Conservation (phyloP, 768 basidiomycete genomes). For the Boletellus sp. region DNA sequence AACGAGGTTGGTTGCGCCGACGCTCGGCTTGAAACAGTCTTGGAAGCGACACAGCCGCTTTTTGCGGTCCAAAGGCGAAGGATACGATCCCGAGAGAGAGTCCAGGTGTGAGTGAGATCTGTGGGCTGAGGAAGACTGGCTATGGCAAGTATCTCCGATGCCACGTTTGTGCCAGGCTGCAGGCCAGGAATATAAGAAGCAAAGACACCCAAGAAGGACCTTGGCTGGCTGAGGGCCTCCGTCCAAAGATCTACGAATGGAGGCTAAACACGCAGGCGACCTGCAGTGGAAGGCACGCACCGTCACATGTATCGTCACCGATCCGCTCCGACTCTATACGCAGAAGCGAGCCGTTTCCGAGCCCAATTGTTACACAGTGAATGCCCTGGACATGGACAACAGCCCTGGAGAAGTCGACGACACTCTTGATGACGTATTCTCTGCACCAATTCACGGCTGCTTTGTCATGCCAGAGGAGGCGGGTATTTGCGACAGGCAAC, state of each 20-base stretch:
- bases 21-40: slow-evolving; percentile 43
- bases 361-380: slow-evolving; percentile 59
- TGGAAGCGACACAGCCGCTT: slow-evolving; percentile 67
- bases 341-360: slow-evolving; percentile 60
- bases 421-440: slow-evolving; percentile 63
- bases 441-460: slow-evolving; percentile 53
- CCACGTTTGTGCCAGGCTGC: slow-evolving; percentile 42
- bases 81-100: slow-evolving; percentile 82
- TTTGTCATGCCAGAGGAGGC: slow-evolving; percentile 57
- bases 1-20: slow-evolving; percentile 30
- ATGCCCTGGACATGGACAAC: slow-evolving; percentile 66
- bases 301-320: slow-evolving; percentile 52
- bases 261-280: slow-evolving; percentile 6
- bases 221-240: slow-evolving; percentile 60
- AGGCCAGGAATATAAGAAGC: slow-evolving; percentile 62
- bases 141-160: slow-evolving; percentile 65
- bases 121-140: slow-evolving; percentile 74
- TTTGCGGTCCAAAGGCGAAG: slow-evolving; percentile 82
- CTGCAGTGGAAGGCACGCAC: slow-evolving; percentile 38
- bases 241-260: slow-evolving; percentile 59
- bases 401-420: slow-evolving; percentile 40
- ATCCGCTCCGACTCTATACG: slow-evolving; percentile 64
- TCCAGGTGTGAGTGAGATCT: slow-evolving; percentile 72
- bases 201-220: slow-evolving; percentile 63
- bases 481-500: slow-evolving; percentile 52